These are phyloP conservation scores for Phytopythium montanum DNA, from an alignment of 352 stramenopile genomes.

Conservation along the genomic window DNA sequence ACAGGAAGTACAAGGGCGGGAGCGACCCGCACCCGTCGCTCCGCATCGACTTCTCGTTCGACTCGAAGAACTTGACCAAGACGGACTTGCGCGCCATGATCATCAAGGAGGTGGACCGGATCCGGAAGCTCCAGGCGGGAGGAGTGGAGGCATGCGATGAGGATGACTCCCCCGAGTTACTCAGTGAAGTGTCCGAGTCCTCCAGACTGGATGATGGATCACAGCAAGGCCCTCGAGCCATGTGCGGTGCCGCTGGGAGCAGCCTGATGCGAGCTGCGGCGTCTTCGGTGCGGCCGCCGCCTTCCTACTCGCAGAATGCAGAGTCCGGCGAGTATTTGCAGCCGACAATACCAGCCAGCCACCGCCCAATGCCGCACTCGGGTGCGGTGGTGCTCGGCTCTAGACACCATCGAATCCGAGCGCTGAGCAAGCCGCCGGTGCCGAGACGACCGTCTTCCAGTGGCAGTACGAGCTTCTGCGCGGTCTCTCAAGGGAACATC, in stretches of 20 bases:
- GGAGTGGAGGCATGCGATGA: background rate
- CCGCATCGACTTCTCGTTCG: conserved; percentile 65
- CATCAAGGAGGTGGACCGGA: conserved; percentile 63
- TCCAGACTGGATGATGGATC: no score
- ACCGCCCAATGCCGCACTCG: conserved; percentile 2
- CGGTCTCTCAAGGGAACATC: conserved; percentile 26
- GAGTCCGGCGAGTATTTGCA: conserved; percentile 14
- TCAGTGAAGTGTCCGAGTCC: background rate
- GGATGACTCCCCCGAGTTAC: background rate
- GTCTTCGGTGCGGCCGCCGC: conserved; percentile 10
- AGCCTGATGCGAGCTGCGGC: conserved; percentile 31
- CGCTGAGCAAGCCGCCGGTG: conserved; percentile 51
- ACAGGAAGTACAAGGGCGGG: conserved; percentile 53
- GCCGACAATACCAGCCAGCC: background rate
- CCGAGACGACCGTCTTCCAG: conserved; percentile 27
- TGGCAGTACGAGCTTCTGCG: background rate
- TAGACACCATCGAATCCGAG: conserved; percentile 42
- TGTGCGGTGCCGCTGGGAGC: conserved; percentile 14
- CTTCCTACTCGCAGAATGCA: conserved; percentile 6
- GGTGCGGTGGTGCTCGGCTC: conserved; percentile 36
- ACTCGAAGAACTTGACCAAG: conserved; percentile 69
- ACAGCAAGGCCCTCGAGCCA: background rate
- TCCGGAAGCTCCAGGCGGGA: conserved; percentile 21
- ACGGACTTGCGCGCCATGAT: conserved; percentile 65
- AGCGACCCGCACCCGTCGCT: conserved; percentile 31